These are phyloP conservation scores for Colletotrichum somersetense DNA, from an alignment of 2,329 filamentous ascomycete genomes.

Conservation along the genomic window DNA sequence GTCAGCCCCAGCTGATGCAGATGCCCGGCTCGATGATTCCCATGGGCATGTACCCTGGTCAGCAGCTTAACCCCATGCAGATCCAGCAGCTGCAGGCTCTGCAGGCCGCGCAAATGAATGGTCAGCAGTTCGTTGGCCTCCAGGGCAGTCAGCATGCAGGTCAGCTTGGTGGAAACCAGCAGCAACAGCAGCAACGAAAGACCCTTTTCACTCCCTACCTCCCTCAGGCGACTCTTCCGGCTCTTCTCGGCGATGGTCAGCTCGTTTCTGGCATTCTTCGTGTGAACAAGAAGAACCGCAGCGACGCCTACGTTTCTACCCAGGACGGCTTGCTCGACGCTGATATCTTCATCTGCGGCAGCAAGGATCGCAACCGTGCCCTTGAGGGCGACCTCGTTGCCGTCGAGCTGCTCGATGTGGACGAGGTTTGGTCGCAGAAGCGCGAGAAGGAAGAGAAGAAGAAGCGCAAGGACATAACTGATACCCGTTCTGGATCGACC, in stretches of 20 bases:
- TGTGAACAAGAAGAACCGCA: conserved; percentile 99
- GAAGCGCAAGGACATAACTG: conserved; percentile 98
- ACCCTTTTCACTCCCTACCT: conserved; percentile 98
- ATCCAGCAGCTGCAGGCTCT: conserved; percentile 91
- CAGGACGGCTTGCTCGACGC: conserved; percentile 89
- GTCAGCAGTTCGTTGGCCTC: conserved; percentile 78
- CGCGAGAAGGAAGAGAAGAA: conserved; percentile 99
- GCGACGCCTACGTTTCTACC: conserved; percentile 96
- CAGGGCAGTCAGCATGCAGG: conserved; percentile 80
- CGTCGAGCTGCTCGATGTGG: conserved; percentile 94
- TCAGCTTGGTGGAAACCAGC: conserved; percentile 73
- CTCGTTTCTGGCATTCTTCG: conserved; percentile 96
- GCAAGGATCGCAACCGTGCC: conserved; percentile 97
- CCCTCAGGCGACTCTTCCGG: conserved; percentile 92
- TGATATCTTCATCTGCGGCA: conserved; percentile 99
- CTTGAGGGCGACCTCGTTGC: conserved; percentile 96
- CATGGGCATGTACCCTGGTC: conserved; percentile 85
- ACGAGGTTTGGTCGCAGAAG: conserved; percentile 99
- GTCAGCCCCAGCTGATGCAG: conserved; percentile 89
- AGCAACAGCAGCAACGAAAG: conserved; percentile 93
- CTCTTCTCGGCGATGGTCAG: conserved; percentile 89
- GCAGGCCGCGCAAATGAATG: conserved; percentile 87
- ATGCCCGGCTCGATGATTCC: conserved; percentile 89
- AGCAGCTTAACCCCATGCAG: conserved; percentile 89
- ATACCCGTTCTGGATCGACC: conserved; percentile 83